phyloP scores from a whole-genome alignment of 305 asterid genomes.

The Rubia peregrina region DNA sequence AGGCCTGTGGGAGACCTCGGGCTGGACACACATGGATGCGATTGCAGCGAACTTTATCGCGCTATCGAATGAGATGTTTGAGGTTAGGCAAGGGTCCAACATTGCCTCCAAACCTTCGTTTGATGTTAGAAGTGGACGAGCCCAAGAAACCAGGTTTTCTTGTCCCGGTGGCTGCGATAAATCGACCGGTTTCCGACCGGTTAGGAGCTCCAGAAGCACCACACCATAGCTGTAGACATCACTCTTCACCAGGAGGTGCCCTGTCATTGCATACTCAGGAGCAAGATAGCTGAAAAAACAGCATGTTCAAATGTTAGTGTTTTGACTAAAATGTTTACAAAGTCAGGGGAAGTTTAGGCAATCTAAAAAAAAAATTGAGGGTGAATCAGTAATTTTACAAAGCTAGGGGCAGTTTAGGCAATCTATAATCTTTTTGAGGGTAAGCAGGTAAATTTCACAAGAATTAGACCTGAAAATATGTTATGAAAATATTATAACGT shows the following conservation, averaged over 20 bases:
- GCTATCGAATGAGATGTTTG: conserved; percentile 39
- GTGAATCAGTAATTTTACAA: no score
- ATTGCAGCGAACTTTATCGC: conserved; percentile 70
- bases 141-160: conserved; percentile 85
- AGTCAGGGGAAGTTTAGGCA: not conserved
- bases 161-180: conserved; percentile 82
- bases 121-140: conserved; percentile 64
- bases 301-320: not conserved
- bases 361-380: not conserved
- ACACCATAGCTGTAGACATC: conserved; percentile 96
- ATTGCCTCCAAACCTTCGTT: conserved; percentile 54
- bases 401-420: not conserved
- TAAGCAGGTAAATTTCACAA: not conserved
- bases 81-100: conserved; percentile 43
- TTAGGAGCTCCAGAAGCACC: conserved; percentile 87
- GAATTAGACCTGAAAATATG: no score
- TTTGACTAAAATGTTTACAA: not conserved
- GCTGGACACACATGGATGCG: conserved; percentile 95
- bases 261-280: conserved; percentile 97
- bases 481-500: not conserved
- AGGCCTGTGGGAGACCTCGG: conserved; percentile 93
- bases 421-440: not conserved
- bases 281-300: conserved; percentile 60
- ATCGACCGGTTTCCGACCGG: conserved; percentile 82
- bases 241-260: conserved; percentile 92